Base-by-base conservation (phyloP, 371 early-diverging fungal species). In the Enterocytospora artemiae region DNA sequence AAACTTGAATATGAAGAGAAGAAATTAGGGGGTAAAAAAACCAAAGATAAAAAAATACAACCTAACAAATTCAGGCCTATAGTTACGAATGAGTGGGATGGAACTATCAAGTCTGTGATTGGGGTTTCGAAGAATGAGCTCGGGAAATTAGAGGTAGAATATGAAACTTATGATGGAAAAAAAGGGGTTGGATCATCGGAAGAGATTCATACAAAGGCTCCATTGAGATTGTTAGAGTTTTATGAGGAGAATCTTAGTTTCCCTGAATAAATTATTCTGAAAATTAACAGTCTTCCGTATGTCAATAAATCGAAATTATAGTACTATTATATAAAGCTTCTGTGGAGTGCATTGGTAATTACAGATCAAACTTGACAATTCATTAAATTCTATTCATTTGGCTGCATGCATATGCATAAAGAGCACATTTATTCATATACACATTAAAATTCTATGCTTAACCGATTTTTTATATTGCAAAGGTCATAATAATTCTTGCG, bases 231-330 rank as follows among this genome's bases (percentile, higher is more conserved):
- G 25, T 25, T 71, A 49, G 57, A 62, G 25, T 71, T 70, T 45
- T 71, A 71, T 46, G 72, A 71, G 50, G 48, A 37, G 16, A 71
- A 71, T 54, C 33, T 71, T 30, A 32, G 27, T 1, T 71, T 71
- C 54, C 31, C 50, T 31, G 63, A 69, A 46, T 43, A 30, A 32
- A 28, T 16, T 37, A 27, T 44, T 37, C 16, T 9, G 37, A 37
- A 30, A 59, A 31, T 56, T 39, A 36, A 39, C 7, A 56, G 33
- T 7, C 39, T 32, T 56, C 3, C 5, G 39, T 56, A 5, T 7
- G 22, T 12, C 9, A 18, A 37, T 37, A 9, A 9, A 37, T 9
- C 16, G 16, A 9, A 37, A 37, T 9, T 9, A 37, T 37, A 37
- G n/a, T n/a, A n/a, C n/a, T n/a, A n/a, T n/a, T n/a, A n/a, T n/a